Evolutionary conservation across 2,329 filamentous ascomycete species (phyloP), one percentile per base, ranked within the genome.

Genomic region (Stachybotrys chlorohalonatus): DNA sequence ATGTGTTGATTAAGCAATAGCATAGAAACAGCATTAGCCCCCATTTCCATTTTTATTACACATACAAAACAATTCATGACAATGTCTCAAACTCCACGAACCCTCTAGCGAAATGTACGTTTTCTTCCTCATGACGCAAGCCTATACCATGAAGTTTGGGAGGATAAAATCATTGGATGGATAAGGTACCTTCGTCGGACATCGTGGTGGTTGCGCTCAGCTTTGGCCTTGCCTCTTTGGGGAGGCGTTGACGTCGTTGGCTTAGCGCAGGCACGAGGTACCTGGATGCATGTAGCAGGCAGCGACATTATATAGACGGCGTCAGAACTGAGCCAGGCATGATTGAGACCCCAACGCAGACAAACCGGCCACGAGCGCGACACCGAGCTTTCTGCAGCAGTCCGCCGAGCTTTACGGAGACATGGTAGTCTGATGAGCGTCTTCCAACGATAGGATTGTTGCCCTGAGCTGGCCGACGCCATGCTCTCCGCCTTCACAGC

Each of bases 401-500:
- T 5, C 36, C 2, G 36, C 36, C 13, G 36, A 42, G 13, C 24
- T 24, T 42, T 3, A 13, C 36, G 36, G 8, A 13, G 36, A 13
- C 8, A 42, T 42, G 36, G 36, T 42, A 9, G 36, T 42, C 68
- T 67, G 60, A 71, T 70, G 68, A 63, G 60, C 61, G 54, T 57
- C 63, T 52, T 56, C 55, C 57, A 49, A 58, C 56, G 55, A 62
- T 69, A 68, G 59, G 60, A 56, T 56, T 60, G 59, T 62, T 66
- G 65, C 64, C 63, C 62, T 60, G 73, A 70, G 75, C 74, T 75
- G 72, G 71, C 66, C 71, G 61, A 59, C 70, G 78, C 77, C 73
- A 96, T 96, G 94, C 87, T 99, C 74, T 95, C 93, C 74, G 94
- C 94, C 69, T 99, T 99, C 75, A 95, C 89, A 64, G 92, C 94